Conservation (phyloP, 2,329 filamentous ascomycete genomes). For the Xylariaceae sp. region DNA sequence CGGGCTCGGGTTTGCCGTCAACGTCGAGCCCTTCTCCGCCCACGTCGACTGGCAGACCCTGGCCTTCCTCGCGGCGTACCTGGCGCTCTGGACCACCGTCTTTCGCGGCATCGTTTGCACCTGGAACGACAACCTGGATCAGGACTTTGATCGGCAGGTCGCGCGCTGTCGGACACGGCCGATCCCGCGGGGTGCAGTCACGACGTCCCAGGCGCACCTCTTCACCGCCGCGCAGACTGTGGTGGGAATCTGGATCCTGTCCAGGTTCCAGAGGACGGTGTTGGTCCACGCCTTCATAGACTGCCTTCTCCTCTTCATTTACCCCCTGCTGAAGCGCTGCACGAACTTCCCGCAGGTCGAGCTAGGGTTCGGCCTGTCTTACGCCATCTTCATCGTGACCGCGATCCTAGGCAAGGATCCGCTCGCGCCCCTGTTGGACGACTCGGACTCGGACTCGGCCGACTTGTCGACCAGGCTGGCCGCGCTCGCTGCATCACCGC, state of each 20-base stretch:
- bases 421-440: slow-evolving; percentile 37
- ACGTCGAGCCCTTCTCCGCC: slow-evolving; percentile 1
- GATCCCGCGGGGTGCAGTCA: slow-evolving; percentile 43
- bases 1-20: slow-evolving; percentile 29
- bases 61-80: not conserved
- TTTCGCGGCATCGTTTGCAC: slow-evolving; percentile 46
- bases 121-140: slow-evolving; percentile 52
- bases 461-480: not conserved
- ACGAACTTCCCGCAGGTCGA: slow-evolving; percentile 47
- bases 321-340: slow-evolving; percentile 45
- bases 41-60: not conserved
- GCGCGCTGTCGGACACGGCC: slow-evolving; percentile 44
- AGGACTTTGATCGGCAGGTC: slow-evolving; percentile 46
- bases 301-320: slow-evolving; percentile 36
- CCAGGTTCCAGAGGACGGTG: slow-evolving; percentile 18
- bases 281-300: not conserved
- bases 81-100: slow-evolving; percentile 33
- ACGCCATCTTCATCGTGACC: slow-evolving; percentile 40
- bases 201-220: slow-evolving; percentile 24
- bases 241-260: slow-evolving; percentile 27
- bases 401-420: slow-evolving; percentile 33
- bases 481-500: not conserved
- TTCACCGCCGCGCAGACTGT: slow-evolving; percentile 37
- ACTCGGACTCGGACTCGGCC: not conserved
- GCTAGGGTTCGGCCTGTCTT: slow-evolving; percentile 44